These are phyloP conservation scores for Podospora pseudocomata DNA, from an alignment of 495 filamentous ascomycete genomes.

Conservation along the genomic window DNA sequence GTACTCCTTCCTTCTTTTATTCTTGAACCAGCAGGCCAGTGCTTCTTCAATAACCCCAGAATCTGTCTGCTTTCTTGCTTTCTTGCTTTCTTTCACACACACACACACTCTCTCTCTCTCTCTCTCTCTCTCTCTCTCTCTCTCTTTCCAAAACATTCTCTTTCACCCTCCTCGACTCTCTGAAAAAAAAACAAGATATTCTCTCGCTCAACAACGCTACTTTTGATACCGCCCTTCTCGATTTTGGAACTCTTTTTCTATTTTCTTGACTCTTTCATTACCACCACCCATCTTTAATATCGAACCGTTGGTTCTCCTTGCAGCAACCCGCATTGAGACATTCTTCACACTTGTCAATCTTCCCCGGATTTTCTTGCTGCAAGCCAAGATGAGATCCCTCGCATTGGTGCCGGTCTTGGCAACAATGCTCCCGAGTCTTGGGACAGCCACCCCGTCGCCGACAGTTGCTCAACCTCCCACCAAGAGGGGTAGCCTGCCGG, in stretches of 20 bases:
- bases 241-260: constrained; percentile 1
- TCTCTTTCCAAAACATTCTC: background rate
- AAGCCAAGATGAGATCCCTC: constrained; percentile 17
- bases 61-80: background rate
- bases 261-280: background rate
- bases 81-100: too few relatives aligned
- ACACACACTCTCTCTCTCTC: background rate
- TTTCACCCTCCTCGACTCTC: background rate
- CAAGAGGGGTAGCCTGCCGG: constrained; percentile 38
- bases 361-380: constrained; percentile 4
- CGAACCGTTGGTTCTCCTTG: constrained; percentile 2
- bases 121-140: background rate
- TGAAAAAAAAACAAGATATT: background rate
- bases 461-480: constrained; percentile 57
- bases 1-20: background rate
- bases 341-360: background rate
- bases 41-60: background rate
- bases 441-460: constrained; percentile 54
- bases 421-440: constrained; percentile 45
- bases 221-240: background rate
- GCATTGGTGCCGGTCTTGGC: constrained; percentile 51
- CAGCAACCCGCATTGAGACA: background rate
- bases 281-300: constrained; percentile 3
- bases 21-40: background rate
- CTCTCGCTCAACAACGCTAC: background rate